Conservation (phyloP, 1,284 basidiomycete species). For the Puccinia hordei region DNA sequence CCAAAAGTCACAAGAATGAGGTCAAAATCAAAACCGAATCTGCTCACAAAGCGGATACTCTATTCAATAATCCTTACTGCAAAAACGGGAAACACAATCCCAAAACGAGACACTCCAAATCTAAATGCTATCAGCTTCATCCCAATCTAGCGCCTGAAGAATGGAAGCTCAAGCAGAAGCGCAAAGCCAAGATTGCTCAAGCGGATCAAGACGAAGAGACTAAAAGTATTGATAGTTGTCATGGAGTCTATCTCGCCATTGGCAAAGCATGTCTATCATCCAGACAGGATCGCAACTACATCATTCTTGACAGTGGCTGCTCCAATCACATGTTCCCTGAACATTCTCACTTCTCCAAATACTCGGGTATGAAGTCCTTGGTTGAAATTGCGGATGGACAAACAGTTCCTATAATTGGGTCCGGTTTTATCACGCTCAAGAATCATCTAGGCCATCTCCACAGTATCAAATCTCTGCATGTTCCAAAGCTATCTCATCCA, state of each 20-base stretch:
- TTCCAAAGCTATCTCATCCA: neutral
- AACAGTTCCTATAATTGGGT: neutral
- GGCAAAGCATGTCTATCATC: neutral
- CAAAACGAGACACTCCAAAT: neutral
- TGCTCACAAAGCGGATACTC: neutral
- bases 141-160: neutral
- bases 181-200: neutral
- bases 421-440: neutral
- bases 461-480: neutral
- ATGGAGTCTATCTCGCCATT: neutral
- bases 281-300: neutral
- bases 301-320: conserved; percentile 26
- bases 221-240: neutral
- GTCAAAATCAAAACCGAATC: neutral
- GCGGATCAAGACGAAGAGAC: neutral
- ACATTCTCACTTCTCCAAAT: neutral
- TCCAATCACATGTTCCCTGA: too few species aligned
- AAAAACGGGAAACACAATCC: conserved; percentile 21
- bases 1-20: neutral
- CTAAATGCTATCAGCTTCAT: too few species aligned
- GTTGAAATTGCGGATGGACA: neutral
- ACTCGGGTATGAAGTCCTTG: neutral
- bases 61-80: neutral
- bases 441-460: neutral
- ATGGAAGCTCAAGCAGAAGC: neutral